phyloP scores from a whole-genome alignment of 257 asterid species.

The Solanum pennellii region DNA sequence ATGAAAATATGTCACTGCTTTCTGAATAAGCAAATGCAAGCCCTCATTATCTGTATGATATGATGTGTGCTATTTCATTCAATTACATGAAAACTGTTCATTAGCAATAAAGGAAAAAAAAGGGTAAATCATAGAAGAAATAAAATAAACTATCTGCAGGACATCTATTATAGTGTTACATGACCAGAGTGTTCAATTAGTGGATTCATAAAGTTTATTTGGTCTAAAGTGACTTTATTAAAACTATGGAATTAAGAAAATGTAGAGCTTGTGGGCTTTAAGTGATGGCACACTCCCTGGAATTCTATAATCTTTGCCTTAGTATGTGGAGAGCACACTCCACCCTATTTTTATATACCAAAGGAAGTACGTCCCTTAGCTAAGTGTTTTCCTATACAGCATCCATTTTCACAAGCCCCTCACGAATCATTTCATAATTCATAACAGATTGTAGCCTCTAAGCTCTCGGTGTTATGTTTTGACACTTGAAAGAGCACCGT shows the following conservation, averaged over 20 bases:
- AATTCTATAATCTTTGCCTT: conserved; percentile 9
- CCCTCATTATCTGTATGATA: neutral
- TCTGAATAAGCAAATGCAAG: neutral
- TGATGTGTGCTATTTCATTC: neutral
- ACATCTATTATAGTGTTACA: neutral
- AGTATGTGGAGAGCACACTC: conserved; percentile 47
- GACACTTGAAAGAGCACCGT: neutral
- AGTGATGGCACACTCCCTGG: conserved; percentile 29
- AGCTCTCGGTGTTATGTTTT: neutral
- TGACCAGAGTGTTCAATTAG: neutral
- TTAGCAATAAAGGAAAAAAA: neutral
- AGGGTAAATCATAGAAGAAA: neutral
- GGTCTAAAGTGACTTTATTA: neutral
- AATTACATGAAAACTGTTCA: neutral
- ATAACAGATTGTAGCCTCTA: neutral
- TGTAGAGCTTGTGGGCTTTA: neutral
- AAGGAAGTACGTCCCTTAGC: neutral
- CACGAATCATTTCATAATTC: neutral
- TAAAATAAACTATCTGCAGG: neutral
- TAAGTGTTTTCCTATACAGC: conserved; percentile 22
- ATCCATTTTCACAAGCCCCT: conserved; percentile 8
- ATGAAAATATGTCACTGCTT: neutral
- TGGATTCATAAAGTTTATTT: neutral
- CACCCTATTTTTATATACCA: conserved; percentile 13
- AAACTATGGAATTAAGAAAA: neutral